Conservation (phyloP, 148 eudicot genomes). For the Fagopyrum esculentum region DNA sequence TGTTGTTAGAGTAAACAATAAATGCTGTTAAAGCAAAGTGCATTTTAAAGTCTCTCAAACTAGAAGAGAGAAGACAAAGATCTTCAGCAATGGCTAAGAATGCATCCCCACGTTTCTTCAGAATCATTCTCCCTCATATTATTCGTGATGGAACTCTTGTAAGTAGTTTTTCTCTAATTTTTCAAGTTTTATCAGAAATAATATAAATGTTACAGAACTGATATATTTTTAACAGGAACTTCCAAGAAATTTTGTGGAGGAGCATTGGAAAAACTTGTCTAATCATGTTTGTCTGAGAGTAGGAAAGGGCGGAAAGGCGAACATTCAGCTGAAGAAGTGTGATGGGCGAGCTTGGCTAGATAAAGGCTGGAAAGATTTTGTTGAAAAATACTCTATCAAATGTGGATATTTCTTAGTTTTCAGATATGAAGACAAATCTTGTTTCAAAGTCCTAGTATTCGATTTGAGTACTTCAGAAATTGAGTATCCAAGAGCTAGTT, state of each 20-base stretch:
- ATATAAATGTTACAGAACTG: too few species aligned
- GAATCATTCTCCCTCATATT: background rate
- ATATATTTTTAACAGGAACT: background rate
- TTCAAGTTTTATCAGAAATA: too few species aligned
- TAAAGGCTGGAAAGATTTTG: slow-evolving; percentile 5
- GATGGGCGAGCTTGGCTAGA: background rate
- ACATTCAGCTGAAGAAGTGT: background rate
- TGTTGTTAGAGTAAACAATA: too few species aligned
- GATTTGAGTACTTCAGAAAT: slow-evolving; percentile 4
- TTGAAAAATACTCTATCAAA: slow-evolving; percentile 5
- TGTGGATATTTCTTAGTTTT: slow-evolving; percentile 3
- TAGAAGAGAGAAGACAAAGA: background rate
- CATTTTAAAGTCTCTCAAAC: too few species aligned
- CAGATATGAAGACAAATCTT: background rate
- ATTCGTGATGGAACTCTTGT: background rate
- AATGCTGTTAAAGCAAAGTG: too few species aligned
- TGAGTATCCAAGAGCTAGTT: background rate
- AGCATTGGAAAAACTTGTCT: background rate
- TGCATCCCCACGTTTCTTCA: background rate
- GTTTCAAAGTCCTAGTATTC: background rate
- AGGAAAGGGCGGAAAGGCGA: background rate
- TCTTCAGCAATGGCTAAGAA: background rate
- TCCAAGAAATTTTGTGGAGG: background rate
- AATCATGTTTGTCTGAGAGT: background rate
- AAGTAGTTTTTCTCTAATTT: background rate